Evolutionary conservation across 2,329 filamentous ascomycete genomes (phyloP), one percentile per base, ranked within the genome.

Genomic region (Beauveria sp.): DNA sequence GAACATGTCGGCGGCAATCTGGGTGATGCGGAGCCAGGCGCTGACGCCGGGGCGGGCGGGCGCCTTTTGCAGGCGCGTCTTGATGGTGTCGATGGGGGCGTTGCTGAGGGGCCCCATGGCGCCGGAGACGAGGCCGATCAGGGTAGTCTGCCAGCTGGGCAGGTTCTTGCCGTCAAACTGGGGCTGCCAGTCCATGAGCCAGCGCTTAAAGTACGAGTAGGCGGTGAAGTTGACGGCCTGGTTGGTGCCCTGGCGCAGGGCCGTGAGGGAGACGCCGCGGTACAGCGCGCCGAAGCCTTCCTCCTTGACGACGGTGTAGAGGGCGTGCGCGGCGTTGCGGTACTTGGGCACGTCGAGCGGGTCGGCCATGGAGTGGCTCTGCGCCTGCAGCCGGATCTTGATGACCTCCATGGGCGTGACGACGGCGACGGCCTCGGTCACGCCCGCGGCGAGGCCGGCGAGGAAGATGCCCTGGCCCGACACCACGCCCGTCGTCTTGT

Each of bases 331-430:
- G 28, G 93, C 93, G 76, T 96, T 97, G 73, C 93, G 90, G 81
- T 97, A 97, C 79, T 97, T 97, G 66, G 94, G 94, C 9, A 97
- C 76, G 73, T 97, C 94, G 67, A 97, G 87, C 6, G 94, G 94
- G 73, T 99, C 94, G 54, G 94, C 92, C 88, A 99, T 94, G 73
- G 86, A 91, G 84, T 99, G 94, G 79, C 97, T 91, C 78, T 99
- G 94, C 5, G 93, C 93, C 81, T 99, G 94, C 67, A 99, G 84
- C 54, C 94, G 90, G 73, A 99, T 99, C 84, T 99, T 99, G 77
- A 99, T 86, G 64, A 99, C 94, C 79, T 99, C 94, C 94, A 99
- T 99, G 6, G 94, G 94, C 34, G 92, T 97, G 61, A 99, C 94
- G 56, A 99, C 91, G 54, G 90, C 88, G 50, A 99, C 93, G 66